A percentile compares a stretch with the other conserved stretches of the same genome.
Conservation (phyloP, 2,329 filamentous ascomycete genomes). For the Xylaria sp. region DNA sequence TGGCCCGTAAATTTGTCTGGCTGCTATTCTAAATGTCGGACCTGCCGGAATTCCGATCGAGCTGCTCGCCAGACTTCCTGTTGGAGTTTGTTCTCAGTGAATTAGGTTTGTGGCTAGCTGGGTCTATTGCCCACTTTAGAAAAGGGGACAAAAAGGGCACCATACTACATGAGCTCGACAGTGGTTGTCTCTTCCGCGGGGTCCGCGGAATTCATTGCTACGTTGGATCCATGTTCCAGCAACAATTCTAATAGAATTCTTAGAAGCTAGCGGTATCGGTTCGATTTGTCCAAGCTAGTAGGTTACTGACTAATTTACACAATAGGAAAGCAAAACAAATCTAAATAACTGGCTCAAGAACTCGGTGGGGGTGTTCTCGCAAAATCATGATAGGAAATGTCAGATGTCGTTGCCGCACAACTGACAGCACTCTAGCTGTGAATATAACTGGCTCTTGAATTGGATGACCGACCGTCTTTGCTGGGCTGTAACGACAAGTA, state of each 20-base stretch:
- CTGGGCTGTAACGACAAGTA: background rate
- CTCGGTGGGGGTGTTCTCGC: background rate
- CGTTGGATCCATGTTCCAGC: background rate
- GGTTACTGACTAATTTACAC: slow-evolving; percentile 5
- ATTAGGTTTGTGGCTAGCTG: background rate
- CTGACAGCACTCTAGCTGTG: background rate
- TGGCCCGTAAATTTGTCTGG: too few relatives aligned
- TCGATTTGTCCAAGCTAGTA: slow-evolving; percentile 10
- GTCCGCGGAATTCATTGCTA: background rate
- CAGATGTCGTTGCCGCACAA: background rate
- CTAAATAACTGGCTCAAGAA: background rate
- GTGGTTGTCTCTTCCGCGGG: background rate
- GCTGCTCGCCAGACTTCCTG: background rate
- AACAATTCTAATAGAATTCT: background rate
- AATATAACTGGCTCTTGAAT: background rate
- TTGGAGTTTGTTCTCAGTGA: background rate
- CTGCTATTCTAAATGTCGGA: background rate
- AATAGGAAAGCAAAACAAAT: background rate
- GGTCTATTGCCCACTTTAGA: background rate
- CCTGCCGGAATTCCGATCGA: background rate
- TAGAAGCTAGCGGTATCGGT: background rate
- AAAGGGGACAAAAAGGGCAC: background rate
- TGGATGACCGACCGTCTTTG: background rate
- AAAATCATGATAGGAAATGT: slow-evolving; percentile 6
- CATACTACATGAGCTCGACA: background rate